A percentile compares a stretch with the other conserved stretches of the same genome.
These are phyloP conservation scores for Neoscytalidium dimidiatum DNA, from an alignment of 2,329 filamentous ascomycete species.

Conservation along the genomic window DNA sequence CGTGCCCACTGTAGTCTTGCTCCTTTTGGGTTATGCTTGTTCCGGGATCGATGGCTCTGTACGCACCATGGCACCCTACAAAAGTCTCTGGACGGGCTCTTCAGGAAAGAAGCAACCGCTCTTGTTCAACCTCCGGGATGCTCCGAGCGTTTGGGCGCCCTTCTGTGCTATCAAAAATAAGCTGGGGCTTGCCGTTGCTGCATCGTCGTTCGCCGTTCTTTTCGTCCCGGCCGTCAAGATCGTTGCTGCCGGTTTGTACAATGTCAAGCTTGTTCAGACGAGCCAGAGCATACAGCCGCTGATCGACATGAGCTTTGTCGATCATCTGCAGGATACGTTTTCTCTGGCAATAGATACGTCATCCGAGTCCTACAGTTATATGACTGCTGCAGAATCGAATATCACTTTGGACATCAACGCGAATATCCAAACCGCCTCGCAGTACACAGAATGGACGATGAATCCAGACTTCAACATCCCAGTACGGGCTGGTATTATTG, in stretches of 20 bases:
- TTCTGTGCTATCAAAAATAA: background rate
- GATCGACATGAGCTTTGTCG: slow-evolving; percentile 4
- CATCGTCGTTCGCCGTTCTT: slow-evolving; percentile 4
- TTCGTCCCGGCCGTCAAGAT: slow-evolving; percentile 13
- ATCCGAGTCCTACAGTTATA: background rate
- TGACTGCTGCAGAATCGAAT: background rate
- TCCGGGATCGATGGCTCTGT: slow-evolving; percentile 2
- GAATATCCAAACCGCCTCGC: background rate
- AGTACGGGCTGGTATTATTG: background rate
- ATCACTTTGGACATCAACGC: background rate
- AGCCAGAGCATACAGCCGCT: background rate
- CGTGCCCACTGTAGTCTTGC: background rate
- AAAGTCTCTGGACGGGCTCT: background rate
- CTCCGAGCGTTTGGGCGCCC: background rate
- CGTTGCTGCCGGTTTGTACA: slow-evolving; percentile 11
- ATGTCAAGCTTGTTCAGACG: background rate
- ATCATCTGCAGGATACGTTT: slow-evolving; percentile 8
- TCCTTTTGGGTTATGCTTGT: slow-evolving; percentile 10
- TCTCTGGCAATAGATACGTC: background rate
- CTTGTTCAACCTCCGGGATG: background rate
- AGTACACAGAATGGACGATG: slow-evolving; percentile 13
- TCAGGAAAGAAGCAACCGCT: slow-evolving; percentile 12
- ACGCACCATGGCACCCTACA: slow-evolving; percentile 10
- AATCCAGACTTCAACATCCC: slow-evolving; percentile 10
- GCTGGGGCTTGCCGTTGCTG: background rate